Percentiles rank a stretch among this genome's conserved stretches.
Conservation (phyloP, 306 rosid species). For the Ormosia emarginata region DNA sequence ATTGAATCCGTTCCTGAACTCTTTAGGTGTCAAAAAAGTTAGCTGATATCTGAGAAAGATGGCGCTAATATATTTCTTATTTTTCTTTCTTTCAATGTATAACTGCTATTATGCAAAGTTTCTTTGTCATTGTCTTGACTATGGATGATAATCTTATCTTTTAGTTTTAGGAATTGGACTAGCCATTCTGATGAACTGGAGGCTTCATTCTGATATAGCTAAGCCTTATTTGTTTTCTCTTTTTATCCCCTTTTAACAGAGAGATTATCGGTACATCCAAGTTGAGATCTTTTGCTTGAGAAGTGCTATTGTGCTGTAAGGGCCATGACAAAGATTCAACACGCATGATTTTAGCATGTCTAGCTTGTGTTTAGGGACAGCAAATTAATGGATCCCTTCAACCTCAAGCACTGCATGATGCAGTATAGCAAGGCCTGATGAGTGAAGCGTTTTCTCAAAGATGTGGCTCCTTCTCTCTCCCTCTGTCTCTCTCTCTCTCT, state of each 20-base stretch:
- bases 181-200: not conserved
- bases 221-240: slow-evolving; percentile 6
- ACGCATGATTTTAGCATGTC: not conserved
- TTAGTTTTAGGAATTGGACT: not conserved
- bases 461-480: not conserved
- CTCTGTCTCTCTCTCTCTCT: too few species aligned
- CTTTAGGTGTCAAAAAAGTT: not conserved
- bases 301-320: slow-evolving; percentile 5
- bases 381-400: slow-evolving; percentile 4
- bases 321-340: not conserved
- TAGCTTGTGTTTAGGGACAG: slow-evolving; percentile 3
- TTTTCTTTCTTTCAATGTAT: not conserved
- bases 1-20: not conserved
- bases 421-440: not conserved
- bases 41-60: not conserved
- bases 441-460: not conserved
- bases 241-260: slow-evolving; percentile 44
- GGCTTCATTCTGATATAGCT: slow-evolving; percentile 15
- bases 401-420: slow-evolving; percentile 11
- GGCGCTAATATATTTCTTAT: not conserved
- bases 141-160: not conserved
- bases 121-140: not conserved
- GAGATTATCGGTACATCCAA: slow-evolving; percentile 58
- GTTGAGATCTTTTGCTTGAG: slow-evolving; percentile 22
- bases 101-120: not conserved